Evolutionary conservation across 257 asterid species (phyloP).

Genomic region (Vinca minor): DNA sequence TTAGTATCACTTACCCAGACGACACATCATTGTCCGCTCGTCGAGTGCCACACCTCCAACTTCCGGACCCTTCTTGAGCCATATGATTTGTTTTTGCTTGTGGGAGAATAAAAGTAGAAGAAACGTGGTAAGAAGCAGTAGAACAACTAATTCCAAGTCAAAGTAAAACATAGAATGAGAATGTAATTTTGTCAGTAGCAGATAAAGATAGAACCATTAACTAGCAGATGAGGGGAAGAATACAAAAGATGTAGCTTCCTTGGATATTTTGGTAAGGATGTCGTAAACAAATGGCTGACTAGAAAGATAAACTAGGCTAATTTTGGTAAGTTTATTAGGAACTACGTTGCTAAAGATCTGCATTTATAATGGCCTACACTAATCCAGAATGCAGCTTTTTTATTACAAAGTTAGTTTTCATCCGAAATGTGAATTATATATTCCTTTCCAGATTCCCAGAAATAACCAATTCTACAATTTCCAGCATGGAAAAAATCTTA

Average conservation of each 20-base stretch:
- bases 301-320: neutral
- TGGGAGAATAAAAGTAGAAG: neutral
- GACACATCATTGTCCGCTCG: constrained; percentile 2
- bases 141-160: constrained; percentile 1
- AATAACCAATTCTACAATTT: neutral
- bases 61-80: neutral
- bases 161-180: neutral
- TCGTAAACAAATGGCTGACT: neutral
- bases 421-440: neutral
- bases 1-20: constrained; percentile 5
- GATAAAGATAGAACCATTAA: neutral
- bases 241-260: neutral
- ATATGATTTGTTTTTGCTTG: constrained; percentile 6
- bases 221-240: neutral
- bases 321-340: neutral
- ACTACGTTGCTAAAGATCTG: too few species aligned
- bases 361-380: too few species aligned
- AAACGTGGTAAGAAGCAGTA: neutral
- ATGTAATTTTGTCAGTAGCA: neutral
- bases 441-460: neutral
- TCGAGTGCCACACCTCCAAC: constrained; percentile 17
- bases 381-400: neutral
- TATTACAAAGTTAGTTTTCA: neutral
- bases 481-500: too few species aligned
- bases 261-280: too few species aligned